Percentiles rank a stretch among this genome's conserved stretches.
Evolutionary conservation across 2,329 filamentous ascomycete genomes (phyloP).

Genomic region (Diaporthe caulivora): DNA sequence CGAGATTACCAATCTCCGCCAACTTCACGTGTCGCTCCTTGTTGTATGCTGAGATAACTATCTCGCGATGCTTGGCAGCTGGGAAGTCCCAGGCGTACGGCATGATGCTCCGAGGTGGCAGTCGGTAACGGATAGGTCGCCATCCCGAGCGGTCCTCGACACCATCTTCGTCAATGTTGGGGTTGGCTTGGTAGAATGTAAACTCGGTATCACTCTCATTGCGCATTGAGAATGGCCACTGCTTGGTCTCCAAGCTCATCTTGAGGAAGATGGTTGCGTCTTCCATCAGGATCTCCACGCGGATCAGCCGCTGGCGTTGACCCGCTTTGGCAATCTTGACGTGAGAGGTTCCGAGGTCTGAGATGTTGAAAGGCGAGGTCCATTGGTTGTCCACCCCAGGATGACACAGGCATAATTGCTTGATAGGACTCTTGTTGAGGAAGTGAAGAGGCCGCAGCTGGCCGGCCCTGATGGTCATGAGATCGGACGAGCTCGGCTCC

Average conservation of each 20-base stretch:
- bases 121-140: conserved; percentile 90
- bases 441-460: conserved; percentile 90
- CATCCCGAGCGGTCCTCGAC: conserved; percentile 86
- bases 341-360: conserved; percentile 91
- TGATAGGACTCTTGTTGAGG: conserved; percentile 83
- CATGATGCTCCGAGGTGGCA: conserved; percentile 97
- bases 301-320: conserved; percentile 87
- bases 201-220: conserved; percentile 98
- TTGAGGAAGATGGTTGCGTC: conserved; percentile 94
- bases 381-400: conserved; percentile 96
- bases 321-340: conserved; percentile 93
- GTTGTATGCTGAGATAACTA: conserved; percentile 83
- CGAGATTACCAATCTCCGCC: conserved; percentile 94
- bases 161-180: conserved; percentile 92
- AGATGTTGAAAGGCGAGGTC: conserved; percentile 98
- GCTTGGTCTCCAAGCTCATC: conserved; percentile 89
- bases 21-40: conserved; percentile 93
- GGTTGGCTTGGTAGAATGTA: conserved; percentile 94
- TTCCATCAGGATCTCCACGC: conserved; percentile 92
- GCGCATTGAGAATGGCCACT: conserved; percentile 98
- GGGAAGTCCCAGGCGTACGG: conserved; percentile 99
- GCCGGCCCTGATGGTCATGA: conserved; percentile 82
- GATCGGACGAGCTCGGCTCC: conserved; percentile 90
- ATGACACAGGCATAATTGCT: conserved; percentile 93
- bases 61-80: conserved; percentile 94